Percentiles rank a stretch among this genome's conserved stretches.
These are phyloP conservation scores for Trichoderma hamatum DNA, from an alignment of 2,329 filamentous ascomycete species.

Conservation along the genomic window DNA sequence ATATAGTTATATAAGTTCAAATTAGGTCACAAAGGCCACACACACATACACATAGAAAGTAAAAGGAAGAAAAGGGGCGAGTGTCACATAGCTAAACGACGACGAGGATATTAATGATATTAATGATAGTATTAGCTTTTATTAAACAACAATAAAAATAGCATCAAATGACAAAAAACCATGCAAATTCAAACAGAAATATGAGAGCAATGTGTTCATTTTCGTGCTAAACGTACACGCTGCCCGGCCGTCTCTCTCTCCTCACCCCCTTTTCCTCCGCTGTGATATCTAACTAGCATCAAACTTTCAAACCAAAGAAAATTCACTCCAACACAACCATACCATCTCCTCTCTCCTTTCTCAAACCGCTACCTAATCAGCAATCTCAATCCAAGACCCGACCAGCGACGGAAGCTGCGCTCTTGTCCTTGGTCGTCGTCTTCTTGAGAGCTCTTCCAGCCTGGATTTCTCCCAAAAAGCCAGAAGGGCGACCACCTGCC, in stretches of 20 bases:
- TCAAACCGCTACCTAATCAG: background rate
- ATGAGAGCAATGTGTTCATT: slow-evolving; percentile 12
- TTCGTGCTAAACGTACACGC: slow-evolving; percentile 12
- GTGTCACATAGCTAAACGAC: background rate
- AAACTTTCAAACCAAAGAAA: background rate
- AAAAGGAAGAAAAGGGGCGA: background rate
- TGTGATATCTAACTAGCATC: background rate
- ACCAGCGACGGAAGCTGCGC: slow-evolving; percentile 71
- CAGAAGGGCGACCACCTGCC: slow-evolving; percentile 55
- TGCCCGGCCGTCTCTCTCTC: background rate
- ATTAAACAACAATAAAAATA: background rate
- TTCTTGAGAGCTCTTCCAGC: slow-evolving; percentile 79
- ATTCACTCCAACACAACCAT: background rate
- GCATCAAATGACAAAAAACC: slow-evolving; percentile 16
- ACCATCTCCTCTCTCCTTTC: background rate
- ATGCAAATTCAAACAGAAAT: background rate
- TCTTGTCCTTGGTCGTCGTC: slow-evolving; percentile 87
- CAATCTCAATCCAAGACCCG: slow-evolving; percentile 62
- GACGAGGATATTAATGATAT: background rate
- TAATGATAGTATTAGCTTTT: background rate
- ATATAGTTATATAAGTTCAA: too few species aligned
- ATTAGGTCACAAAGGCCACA: too few species aligned
- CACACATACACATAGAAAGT: too few species aligned
- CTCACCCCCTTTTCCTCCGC: background rate
- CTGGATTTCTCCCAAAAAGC: slow-evolving; percentile 82